Conservation (phyloP, 192 early-diverging fungal genomes). For the Backusella psychrophila region DNA sequence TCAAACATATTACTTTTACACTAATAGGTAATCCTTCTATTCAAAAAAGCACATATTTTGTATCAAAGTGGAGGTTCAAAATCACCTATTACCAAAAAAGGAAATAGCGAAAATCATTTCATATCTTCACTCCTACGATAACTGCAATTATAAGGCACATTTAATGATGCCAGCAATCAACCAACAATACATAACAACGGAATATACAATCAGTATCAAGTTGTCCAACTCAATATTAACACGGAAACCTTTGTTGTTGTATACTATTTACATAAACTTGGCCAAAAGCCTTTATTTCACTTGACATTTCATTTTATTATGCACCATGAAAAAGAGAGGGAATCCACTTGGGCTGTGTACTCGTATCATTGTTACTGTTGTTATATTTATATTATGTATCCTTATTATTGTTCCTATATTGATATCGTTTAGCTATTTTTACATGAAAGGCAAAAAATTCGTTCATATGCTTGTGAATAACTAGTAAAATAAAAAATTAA, state of each 20-base stretch:
- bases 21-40: no score
- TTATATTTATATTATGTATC: background rate
- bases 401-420: background rate
- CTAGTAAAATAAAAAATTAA: background rate
- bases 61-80: no score
- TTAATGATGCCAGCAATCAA: no score
- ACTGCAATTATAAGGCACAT: no score
- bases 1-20: no score
- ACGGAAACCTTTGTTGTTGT: background rate
- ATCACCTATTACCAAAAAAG: no score
- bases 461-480: background rate
- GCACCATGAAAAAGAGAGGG: background rate
- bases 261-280: background rate
- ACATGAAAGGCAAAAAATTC: constrained; percentile 7
- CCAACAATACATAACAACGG: no score
- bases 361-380: background rate
- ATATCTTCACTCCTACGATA: no score
- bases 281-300: background rate
- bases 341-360: background rate
- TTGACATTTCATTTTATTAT: background rate
- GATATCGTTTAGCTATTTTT: background rate
- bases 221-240: no score
- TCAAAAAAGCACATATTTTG: no score
- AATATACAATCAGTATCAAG: no score
- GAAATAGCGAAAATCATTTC: no score